Evolutionary conservation across 352 stramenopile species (phyloP).

Genomic region (Pythium insidiosum): DNA sequence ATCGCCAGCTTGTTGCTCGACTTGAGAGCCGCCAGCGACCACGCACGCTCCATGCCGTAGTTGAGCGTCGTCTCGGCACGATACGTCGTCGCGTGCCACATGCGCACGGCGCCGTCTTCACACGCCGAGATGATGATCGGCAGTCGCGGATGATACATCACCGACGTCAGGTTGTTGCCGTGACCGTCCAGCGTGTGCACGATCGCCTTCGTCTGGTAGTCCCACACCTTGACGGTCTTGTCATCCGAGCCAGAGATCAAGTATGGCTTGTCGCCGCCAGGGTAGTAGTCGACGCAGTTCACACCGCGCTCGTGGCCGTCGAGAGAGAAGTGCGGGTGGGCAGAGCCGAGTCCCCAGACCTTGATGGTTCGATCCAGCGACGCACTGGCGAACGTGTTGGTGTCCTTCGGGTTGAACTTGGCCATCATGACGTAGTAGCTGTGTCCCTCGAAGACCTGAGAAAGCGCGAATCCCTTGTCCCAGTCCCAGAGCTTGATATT

Average conservation of each 20-base stretch:
- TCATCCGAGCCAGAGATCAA: constrained; percentile 95
- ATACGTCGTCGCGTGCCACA: constrained; percentile 94
- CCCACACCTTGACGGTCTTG: constrained; percentile 98
- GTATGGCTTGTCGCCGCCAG: constrained; percentile 98
- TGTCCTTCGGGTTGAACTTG: constrained; percentile 99
- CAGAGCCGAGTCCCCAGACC: constrained; percentile 89
- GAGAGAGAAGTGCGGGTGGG: constrained; percentile 89
- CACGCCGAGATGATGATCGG: constrained; percentile 96
- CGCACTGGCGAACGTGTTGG: constrained; percentile 97
- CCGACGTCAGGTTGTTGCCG: constrained; percentile 97
- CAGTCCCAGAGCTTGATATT: constrained; percentile 99
- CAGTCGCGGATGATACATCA: constrained; percentile 98
- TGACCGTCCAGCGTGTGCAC: constrained; percentile 98
- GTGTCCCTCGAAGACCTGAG: constrained; percentile 89
- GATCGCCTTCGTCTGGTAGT: constrained; percentile 99
- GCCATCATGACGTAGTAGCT: constrained; percentile 99
- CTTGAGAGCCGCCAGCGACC: constrained; percentile 86
- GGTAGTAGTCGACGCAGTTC: constrained; percentile 99
- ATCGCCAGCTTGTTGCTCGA: constrained; percentile 91
- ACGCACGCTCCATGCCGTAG: constrained; percentile 98
- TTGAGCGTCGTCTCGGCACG: constrained; percentile 98
- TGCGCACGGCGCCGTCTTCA: constrained; percentile 95
- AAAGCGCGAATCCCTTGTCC: constrained; percentile 78
- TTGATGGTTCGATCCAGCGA: constrained; percentile 97
- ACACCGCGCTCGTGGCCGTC: constrained; percentile 95